A percentile compares a stretch with the other conserved stretches of the same genome.
phyloP scores from a whole-genome alignment of 257 asterid species.

The Plantago major region DNA sequence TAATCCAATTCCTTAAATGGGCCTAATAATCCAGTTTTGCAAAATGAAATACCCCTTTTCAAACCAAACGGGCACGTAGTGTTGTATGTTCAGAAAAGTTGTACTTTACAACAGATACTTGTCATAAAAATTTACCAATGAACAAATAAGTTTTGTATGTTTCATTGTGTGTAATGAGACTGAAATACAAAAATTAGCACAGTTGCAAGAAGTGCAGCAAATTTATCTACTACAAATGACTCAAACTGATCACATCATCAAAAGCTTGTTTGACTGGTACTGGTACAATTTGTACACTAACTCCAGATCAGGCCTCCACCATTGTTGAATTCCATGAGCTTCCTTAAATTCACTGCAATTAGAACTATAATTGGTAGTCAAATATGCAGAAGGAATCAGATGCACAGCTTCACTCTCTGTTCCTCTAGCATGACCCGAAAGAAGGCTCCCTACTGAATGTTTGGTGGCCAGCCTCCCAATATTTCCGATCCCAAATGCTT shows the following conservation, averaged over 20 bases:
- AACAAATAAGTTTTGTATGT: no score
- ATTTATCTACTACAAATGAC: background rate
- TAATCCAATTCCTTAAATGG: no score
- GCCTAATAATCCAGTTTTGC: no score
- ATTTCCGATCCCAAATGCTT: constrained; percentile 40
- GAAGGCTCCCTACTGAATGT: constrained; percentile 50
- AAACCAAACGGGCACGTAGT: no score
- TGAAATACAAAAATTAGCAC: no score
- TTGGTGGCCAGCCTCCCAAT: constrained; percentile 54
- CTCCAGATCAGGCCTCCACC: constrained; percentile 63
- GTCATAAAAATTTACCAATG: no score
- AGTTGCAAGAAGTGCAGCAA: background rate
- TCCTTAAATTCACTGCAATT: constrained; percentile 25
- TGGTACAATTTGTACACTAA: constrained; percentile 32
- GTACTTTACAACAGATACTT: no score
- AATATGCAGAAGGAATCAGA: constrained; percentile 62
- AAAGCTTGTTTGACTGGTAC: constrained; percentile 25
- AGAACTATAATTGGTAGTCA: constrained; percentile 38
- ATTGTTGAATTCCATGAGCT: constrained; percentile 67
- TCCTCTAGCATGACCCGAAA: constrained; percentile 33
- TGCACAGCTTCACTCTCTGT: constrained; percentile 50
- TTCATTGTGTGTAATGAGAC: no score
- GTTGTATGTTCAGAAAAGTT: no score
- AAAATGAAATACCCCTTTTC: no score
- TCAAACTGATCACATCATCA: background rate